Evolutionary conservation across 306 rosid species (phyloP).

Genomic region (Begonia fuchsioides): DNA sequence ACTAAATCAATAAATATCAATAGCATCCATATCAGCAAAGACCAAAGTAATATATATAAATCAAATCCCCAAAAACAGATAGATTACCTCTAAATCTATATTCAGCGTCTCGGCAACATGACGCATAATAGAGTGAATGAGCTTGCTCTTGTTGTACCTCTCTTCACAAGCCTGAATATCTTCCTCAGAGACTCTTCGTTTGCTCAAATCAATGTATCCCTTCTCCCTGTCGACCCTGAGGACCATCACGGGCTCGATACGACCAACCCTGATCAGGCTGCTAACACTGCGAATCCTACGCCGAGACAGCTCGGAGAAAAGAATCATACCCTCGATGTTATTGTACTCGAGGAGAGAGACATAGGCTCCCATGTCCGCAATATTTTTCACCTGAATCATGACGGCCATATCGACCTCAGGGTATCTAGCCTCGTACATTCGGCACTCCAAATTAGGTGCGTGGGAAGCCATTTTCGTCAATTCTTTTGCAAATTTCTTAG

Average conservation of each 20-base stretch:
- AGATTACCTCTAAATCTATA: conserved; percentile 66
- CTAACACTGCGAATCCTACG: conserved; percentile 94
- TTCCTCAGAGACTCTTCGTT: conserved; percentile 88
- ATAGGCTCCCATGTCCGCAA: conserved; percentile 97
- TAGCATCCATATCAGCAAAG: too few relatives aligned
- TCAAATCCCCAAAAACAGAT: neutral
- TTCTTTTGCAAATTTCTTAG: too few relatives aligned
- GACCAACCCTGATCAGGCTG: conserved; percentile 77
- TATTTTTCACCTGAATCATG: conserved; percentile 94
- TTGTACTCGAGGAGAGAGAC: conserved; percentile 90
- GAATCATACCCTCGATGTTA: conserved; percentile 94
- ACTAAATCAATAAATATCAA: too few relatives aligned
- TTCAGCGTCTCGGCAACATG: conserved; percentile 77
- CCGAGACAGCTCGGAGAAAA: conserved; percentile 93
- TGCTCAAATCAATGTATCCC: conserved; percentile 93
- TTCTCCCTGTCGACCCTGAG: conserved; percentile 89
- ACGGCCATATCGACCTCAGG: conserved; percentile 98
- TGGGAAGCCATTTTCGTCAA: conserved; percentile 24
- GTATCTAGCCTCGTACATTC: conserved; percentile 82
- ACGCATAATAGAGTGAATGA: conserved; percentile 92
- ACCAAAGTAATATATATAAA: too few relatives aligned
- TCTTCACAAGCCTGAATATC: conserved; percentile 83
- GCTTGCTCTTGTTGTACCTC: conserved; percentile 94
- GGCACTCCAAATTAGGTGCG: conserved; percentile 63
- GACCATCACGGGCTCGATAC: conserved; percentile 94